Conservation (phyloP, 129 eudicot species). For the Chrysanthemum seticuspe region DNA sequence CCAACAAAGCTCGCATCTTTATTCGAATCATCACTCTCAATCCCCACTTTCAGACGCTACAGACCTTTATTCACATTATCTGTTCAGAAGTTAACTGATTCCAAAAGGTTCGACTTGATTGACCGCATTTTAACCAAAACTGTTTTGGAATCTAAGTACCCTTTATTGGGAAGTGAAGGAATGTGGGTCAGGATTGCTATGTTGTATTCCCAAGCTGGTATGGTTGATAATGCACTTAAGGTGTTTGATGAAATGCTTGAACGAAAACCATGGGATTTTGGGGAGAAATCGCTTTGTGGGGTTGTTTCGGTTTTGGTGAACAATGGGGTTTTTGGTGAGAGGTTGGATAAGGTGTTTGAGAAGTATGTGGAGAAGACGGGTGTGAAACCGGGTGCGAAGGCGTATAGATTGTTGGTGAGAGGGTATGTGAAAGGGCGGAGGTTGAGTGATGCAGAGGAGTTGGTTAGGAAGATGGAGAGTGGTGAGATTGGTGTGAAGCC, state of each 20-base stretch:
- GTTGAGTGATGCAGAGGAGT: constrained; percentile 33
- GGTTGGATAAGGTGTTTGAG: constrained; percentile 29
- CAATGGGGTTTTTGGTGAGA: constrained; percentile 35
- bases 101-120: constrained; percentile 42
- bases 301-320: constrained; percentile 41
- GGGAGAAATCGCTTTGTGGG: constrained; percentile 48
- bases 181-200: constrained; percentile 43
- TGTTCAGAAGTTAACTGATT: constrained; percentile 38
- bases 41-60: constrained; percentile 42
- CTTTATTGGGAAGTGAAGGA: constrained; percentile 38
- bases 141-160: constrained; percentile 18
- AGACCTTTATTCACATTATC: constrained; percentile 42
- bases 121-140: constrained; percentile 33
- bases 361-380: constrained; percentile 17
- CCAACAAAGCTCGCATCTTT: constrained; percentile 42
- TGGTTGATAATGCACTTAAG: constrained; percentile 50
- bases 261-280: constrained; percentile 9
- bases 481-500: constrained; percentile 25
- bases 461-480: constrained; percentile 40
- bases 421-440: constrained; percentile 34
- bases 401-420: constrained; percentile 36
- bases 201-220: constrained; percentile 47
- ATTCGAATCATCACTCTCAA: constrained; percentile 35
- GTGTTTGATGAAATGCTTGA: constrained; percentile 45
- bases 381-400: constrained; percentile 38